Evolutionary conservation across 106 monocot genomes (phyloP).

Genomic region (Alisma plantagoaquatica): DNA sequence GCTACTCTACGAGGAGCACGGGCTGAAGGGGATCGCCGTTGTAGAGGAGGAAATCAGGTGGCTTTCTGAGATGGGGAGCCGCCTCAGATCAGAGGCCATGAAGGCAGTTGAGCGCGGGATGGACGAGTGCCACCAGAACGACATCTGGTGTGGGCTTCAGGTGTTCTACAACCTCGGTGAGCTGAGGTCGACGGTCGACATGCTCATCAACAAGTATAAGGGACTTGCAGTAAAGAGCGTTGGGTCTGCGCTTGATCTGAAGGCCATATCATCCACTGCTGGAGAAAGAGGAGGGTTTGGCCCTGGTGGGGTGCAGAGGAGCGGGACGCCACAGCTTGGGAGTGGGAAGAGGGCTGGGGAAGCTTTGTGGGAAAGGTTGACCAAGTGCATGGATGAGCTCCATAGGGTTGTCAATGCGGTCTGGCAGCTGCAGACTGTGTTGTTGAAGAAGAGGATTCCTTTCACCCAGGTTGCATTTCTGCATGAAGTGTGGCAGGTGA

Average conservation of each 20-base stretch:
- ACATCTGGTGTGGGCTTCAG: constrained; percentile 91
- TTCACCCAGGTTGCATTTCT: constrained; percentile 90
- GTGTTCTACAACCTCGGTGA: constrained; percentile 98
- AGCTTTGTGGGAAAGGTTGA: constrained; percentile 88
- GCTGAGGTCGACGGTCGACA: constrained; percentile 59
- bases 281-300: constrained; percentile 21
- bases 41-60: constrained; percentile 85
- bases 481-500: constrained; percentile 94
- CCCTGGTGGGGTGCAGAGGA: constrained; percentile 78
- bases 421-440: constrained; percentile 88
- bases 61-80: constrained; percentile 42
- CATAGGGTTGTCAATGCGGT: constrained; percentile 68
- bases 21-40: constrained; percentile 48
- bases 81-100: constrained; percentile 63
- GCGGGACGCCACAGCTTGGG: constrained; percentile 91
- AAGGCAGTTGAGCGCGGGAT: constrained; percentile 73
- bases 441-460: constrained; percentile 81
- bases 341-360: constrained; percentile 67
- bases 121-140: constrained; percentile 86
- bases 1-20: constrained; percentile 59
- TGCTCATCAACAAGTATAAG: constrained; percentile 66
- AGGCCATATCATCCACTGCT: constrained; percentile 58
- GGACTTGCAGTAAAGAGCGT: constrained; percentile 66
- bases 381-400: constrained; percentile 76
- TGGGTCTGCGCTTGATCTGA: constrained; percentile 71